phyloP scores from a whole-genome alignment of 371 early-diverging fungal species.

The Sporodiniella umbellata region DNA sequence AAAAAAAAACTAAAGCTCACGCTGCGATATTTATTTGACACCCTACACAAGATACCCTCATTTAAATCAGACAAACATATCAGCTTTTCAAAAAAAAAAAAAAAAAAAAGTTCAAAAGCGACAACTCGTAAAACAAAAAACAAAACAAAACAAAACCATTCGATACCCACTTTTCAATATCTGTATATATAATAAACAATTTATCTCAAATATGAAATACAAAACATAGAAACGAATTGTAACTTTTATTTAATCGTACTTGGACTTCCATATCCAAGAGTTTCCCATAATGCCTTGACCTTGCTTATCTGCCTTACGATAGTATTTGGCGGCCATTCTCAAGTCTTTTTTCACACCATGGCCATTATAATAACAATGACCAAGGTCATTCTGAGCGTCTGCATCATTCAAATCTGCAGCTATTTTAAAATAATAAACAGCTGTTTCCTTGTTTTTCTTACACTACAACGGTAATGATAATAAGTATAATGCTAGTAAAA shows the following conservation, averaged over 20 bases:
- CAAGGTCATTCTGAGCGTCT: slow-evolving; percentile 83
- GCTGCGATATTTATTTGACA: not conserved
- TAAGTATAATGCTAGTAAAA: not conserved
- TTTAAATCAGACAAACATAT: too few relatives aligned
- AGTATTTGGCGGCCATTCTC: slow-evolving; percentile 77
- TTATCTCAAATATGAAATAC: not conserved
- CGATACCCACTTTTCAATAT: not conserved
- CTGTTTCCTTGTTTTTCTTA: slow-evolving; percentile 76
- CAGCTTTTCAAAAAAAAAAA: too few relatives aligned
- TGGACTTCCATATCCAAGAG: slow-evolving; percentile 69
- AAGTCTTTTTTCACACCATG: slow-evolving; percentile 80
- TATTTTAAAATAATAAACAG: slow-evolving; percentile 86
- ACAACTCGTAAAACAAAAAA: not conserved
- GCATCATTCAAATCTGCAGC: slow-evolving; percentile 83
- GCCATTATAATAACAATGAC: slow-evolving; percentile 70
- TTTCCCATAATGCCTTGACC: slow-evolving; percentile 81
- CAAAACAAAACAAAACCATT: not conserved
- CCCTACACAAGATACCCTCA: too few relatives aligned
- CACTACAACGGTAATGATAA: slow-evolving; percentile 10
- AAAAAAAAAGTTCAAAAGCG: too few relatives aligned
- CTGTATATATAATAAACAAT: not conserved
- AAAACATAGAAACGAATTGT: too few relatives aligned
- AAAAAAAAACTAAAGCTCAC: not conserved
- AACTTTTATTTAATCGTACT: slow-evolving; percentile 33
- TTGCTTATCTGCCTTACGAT: slow-evolving; percentile 77